These are phyloP conservation scores for Silene latifolia DNA, from an alignment of 148 eudicot species.

Conservation along the genomic window DNA sequence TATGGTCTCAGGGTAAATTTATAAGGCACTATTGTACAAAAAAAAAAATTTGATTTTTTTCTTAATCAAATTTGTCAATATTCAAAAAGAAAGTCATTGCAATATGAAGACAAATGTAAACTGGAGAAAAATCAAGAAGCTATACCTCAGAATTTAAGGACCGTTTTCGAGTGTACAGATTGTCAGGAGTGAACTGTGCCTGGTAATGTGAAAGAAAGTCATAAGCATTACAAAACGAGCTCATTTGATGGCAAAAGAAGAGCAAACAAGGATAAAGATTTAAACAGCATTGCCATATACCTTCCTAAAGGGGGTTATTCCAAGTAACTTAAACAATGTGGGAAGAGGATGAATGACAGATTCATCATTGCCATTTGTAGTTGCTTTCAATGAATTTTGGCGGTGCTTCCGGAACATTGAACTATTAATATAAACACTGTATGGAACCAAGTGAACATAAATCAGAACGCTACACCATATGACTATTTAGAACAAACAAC, in stretches of 20 bases:
- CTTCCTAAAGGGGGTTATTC: slow-evolving; percentile 73
- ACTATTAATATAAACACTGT: slow-evolving; percentile 76
- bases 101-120: background rate
- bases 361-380: slow-evolving; percentile 53
- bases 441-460: slow-evolving; percentile 7
- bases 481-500: background rate
- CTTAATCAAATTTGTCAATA: too few relatives aligned
- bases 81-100: background rate
- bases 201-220: slow-evolving; percentile 23
- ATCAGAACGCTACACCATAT: background rate
- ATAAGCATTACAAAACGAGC: background rate
- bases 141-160: slow-evolving; percentile 62
- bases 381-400: slow-evolving; percentile 62
- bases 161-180: slow-evolving; percentile 71
- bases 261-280: background rate
- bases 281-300: slow-evolving; percentile 30
- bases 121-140: background rate
- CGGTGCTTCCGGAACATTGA: slow-evolving; percentile 67
- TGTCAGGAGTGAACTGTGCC: slow-evolving; percentile 92
- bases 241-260: background rate
- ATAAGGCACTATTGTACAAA: too few relatives aligned
- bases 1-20: too few relatives aligned
- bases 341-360: slow-evolving; percentile 83
- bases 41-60: too few relatives aligned
- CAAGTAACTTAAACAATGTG: slow-evolving; percentile 66